These are phyloP conservation scores for Colletotrichum sp. DNA, from an alignment of 2,329 filamentous ascomycete species.

Conservation along the genomic window DNA sequence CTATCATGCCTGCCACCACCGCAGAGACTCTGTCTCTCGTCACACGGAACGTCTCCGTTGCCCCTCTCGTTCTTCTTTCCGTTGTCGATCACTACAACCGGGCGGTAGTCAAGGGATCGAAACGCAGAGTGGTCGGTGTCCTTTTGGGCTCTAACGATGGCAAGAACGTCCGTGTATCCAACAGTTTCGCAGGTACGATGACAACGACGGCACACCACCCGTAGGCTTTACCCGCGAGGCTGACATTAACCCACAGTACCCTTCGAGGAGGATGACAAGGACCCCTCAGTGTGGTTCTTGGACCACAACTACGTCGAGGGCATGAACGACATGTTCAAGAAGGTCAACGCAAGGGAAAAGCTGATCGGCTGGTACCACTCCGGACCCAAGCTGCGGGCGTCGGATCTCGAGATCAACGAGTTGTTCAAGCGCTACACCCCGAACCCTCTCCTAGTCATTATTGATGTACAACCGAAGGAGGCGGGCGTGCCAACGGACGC, in stretches of 20 bases:
- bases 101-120: conserved; percentile 83
- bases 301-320: conserved; percentile 99
- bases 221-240: conserved; percentile 11
- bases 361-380: conserved; percentile 99
- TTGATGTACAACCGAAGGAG: conserved; percentile 98
- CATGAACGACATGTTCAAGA: conserved; percentile 99
- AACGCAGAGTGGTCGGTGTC: conserved; percentile 90
- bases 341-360: conserved; percentile 98
- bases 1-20: conserved; percentile 90
- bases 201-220: neutral
- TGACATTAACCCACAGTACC: conserved; percentile 68
- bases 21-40: conserved; percentile 96
- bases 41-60: conserved; percentile 93
- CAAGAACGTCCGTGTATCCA: conserved; percentile 94
- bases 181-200: conserved; percentile 90
- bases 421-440: conserved; percentile 99
- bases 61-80: conserved; percentile 95
- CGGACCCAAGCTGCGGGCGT: conserved; percentile 93
- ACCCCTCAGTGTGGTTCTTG: conserved; percentile 98
- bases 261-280: conserved; percentile 98
- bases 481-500: conserved; percentile 97
- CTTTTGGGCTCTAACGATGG: conserved; percentile 95
- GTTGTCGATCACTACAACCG: conserved; percentile 98
- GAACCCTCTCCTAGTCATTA: conserved; percentile 94
- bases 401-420: conserved; percentile 98